Conservation (phyloP, 352 stramenopile species). For the Globisporangium solare region DNA sequence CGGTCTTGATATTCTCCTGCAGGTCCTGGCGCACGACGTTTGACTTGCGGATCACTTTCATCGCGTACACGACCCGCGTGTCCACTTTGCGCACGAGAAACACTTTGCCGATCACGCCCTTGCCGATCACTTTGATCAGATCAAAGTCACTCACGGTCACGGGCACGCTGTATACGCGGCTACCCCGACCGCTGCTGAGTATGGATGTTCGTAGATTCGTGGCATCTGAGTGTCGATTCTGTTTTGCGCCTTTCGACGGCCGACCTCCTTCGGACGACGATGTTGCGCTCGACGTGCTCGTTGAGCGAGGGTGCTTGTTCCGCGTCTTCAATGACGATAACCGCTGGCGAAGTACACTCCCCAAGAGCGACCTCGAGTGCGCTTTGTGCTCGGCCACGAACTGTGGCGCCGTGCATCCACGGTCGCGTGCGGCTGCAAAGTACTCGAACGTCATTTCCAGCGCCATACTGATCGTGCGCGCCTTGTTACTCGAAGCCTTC, state of each 20-base stretch:
- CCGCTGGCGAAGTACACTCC: constrained; percentile 43
- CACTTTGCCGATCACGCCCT: constrained; percentile 87
- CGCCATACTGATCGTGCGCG: constrained; percentile 65
- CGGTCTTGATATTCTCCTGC: constrained; percentile 94
- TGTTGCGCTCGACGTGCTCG: constrained; percentile 11
- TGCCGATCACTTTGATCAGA: constrained; percentile 80
- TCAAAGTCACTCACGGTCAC: constrained; percentile 85
- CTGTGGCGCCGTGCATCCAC: constrained; percentile 34
- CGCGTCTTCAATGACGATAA: constrained; percentile 61
- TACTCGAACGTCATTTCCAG: constrained; percentile 74
- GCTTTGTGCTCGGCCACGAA: constrained; percentile 64
- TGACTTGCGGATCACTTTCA: constrained; percentile 98
- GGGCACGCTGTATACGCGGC: constrained; percentile 20
- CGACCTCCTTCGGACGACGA: constrained; percentile 3
- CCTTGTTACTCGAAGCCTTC: constrained; percentile 61
- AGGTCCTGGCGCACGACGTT: constrained; percentile 91
- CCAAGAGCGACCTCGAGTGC: constrained; percentile 55
- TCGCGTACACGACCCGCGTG: constrained; percentile 91
- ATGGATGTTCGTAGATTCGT: constrained; percentile 57
- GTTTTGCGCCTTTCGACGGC: constrained; percentile 7
- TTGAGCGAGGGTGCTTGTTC: constrained; percentile 40
- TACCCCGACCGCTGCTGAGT: constrained; percentile 32
- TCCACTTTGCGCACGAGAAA: constrained; percentile 85
- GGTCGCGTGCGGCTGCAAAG: constrained; percentile 57
- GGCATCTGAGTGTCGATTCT: constrained; percentile 10